Percentiles rank a stretch among this genome's conserved stretches.
Conservation (phyloP, 768 basidiomycete species). For the Leccinum boreale region DNA sequence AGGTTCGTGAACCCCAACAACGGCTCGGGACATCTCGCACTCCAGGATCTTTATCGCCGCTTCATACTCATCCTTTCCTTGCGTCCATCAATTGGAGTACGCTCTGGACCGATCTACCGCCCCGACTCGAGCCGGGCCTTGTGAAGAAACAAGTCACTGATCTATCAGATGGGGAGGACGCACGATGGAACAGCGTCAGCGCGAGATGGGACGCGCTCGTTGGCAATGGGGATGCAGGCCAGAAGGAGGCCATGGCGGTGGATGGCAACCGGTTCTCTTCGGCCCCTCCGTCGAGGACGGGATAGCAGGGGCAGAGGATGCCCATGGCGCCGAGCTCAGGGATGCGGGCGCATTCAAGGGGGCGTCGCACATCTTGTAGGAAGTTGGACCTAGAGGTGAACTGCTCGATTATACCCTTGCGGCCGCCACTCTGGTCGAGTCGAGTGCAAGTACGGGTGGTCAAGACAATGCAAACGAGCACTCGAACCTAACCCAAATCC, state of each 20-base stretch:
- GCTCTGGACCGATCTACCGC: slow-evolving; percentile 64
- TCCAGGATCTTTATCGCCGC: slow-evolving; percentile 37
- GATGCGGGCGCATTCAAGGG: slow-evolving; percentile 10
- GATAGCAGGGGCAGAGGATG: slow-evolving; percentile 52
- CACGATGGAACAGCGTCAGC: slow-evolving; percentile 51
- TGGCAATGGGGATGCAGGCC: slow-evolving; percentile 16
- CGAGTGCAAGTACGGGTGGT: background rate
- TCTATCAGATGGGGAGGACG: slow-evolving; percentile 24
- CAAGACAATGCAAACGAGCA: background rate
- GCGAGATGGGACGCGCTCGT: slow-evolving; percentile 52
- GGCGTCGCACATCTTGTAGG: slow-evolving; percentile 27
- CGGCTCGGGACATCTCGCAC: slow-evolving; percentile 55
- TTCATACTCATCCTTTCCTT: slow-evolving; percentile 65
- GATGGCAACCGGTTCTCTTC: background rate
- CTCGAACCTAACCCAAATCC: background rate
- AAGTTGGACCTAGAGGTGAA: slow-evolving; percentile 46
- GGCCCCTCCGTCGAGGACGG: slow-evolving; percentile 30
- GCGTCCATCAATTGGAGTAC: slow-evolving; percentile 53
- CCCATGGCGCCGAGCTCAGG: slow-evolving; percentile 31
- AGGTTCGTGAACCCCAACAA: slow-evolving; percentile 56
- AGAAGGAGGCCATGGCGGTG: slow-evolving; percentile 7
- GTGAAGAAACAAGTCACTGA: slow-evolving; percentile 38
- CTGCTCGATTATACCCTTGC: slow-evolving; percentile 28
- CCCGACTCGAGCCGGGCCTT: slow-evolving; percentile 56
- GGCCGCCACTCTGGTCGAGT: background rate